Base-by-base conservation (phyloP, 345 rosid genomes). In the Rhodomyrtus tomentosa region DNA sequence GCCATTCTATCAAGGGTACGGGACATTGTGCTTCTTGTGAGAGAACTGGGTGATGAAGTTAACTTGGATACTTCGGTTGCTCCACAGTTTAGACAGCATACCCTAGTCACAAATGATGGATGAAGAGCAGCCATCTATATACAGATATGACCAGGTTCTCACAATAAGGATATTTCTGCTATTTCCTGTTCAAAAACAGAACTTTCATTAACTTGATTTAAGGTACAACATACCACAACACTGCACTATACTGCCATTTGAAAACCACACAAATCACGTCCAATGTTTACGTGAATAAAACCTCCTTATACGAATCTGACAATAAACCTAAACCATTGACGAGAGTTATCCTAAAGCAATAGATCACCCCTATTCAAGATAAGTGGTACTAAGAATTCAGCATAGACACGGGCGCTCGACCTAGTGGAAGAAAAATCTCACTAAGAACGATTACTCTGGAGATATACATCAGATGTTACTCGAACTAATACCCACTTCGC, bases 101-200 rank as follows among this genome's bases (percentile, higher is more conserved):
- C 83, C 82, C 84, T 82, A 6, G 84, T 85, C 42, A 92, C 87
- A 74, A 85, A 83, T 53, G 91, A 90, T 38, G 89, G 86, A 81
- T 89, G 88, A 85, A 88, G 90, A 85, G 92, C 50, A 51, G 94
- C 90, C 98, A 95, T 96, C 79, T n/a, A 42, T 80, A 36, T 40
- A 55, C 81, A 73, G 81, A 21, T 83, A 48, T 7, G 72, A 25
- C 38, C 76, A 56, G 45, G 84, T 79, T 68, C 45, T 36, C 29
- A 82, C 55, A 76, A 16, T 58, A 72, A 73, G 82, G 84, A 29
- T 45, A 83, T 51, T 24, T 84, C 11, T 85, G 79, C 79, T 68
- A 68, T 8, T 18, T 68, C 45, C 79, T 68, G 79, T 68, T 68
- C 45, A 36, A 68, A 36, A 36, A 36, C 0, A 7, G 45, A 18